A percentile compares a stretch with the other conserved stretches of the same genome.
Conservation (phyloP, 2,329 filamentous ascomycete genomes). For the Fusarium udum region DNA sequence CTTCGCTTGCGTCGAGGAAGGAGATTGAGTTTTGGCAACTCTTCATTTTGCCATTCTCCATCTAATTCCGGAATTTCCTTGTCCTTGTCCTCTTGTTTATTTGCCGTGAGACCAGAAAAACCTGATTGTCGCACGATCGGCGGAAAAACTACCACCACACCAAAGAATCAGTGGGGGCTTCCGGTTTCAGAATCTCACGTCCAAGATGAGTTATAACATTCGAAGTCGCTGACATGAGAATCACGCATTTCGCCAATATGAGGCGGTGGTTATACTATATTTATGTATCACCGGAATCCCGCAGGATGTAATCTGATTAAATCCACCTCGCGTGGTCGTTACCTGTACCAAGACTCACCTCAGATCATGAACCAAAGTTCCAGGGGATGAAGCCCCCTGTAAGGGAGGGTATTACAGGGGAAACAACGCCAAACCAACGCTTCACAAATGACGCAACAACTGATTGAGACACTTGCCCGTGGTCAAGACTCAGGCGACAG, state of each 20-base stretch:
- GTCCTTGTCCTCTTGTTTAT: not conserved
- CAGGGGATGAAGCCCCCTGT: not conserved
- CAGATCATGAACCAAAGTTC: not conserved
- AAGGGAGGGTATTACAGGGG: not conserved
- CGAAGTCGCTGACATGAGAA: not conserved
- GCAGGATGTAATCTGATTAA: not conserved
- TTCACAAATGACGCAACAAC: slow-evolving; percentile 21
- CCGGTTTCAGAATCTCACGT: slow-evolving; percentile 5
- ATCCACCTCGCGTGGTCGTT: not conserved
- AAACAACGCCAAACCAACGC: not conserved
- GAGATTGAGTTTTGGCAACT: slow-evolving; percentile 2
- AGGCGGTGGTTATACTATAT: not conserved
- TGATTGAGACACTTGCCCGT: slow-evolving; percentile 7
- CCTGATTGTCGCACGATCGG: slow-evolving; percentile 26
- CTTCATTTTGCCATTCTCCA: slow-evolving; percentile 7
- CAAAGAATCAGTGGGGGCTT: not conserved
- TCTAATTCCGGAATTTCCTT: not conserved
- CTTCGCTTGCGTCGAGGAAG: not conserved
- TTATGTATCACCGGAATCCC: not conserved
- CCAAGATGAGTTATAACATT: not conserved
- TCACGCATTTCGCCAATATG: not conserved
- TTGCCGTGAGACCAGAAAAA: slow-evolving; percentile 6
- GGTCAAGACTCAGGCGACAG: not conserved
- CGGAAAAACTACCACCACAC: slow-evolving; percentile 4
- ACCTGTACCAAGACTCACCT: not conserved